Base-by-base conservation (phyloP, 2,329 filamentous ascomycete species). In the Fusarium keratoplasticum region DNA sequence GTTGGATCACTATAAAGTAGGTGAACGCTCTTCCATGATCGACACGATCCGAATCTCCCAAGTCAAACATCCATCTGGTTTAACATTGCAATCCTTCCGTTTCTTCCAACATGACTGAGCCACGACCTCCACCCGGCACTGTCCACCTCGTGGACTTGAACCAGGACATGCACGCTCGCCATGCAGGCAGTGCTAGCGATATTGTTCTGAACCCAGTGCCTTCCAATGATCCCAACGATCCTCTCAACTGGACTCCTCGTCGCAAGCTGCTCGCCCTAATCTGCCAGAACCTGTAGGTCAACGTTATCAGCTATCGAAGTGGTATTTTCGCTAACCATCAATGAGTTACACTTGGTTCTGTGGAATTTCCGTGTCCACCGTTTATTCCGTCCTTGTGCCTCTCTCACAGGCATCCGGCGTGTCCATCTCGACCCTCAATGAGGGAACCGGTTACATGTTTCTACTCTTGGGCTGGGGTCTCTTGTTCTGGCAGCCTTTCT, bases 131-230 rank as follows among this genome's bases (percentile, higher is more conserved):
- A 20, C 84, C 84, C 0, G 84, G 84, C 3, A 86, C 84, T 0
- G 81, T 86, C 36, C 82, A 83, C 65, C 80, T 86, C 11, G 80
- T 85, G 6, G 84, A 86, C 59, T 61, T 84, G 4, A 76, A 84
- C 36, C 80, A 81, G 11, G 80, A 72, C 5, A 70, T 82, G 35
- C 76, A 72, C 2, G 77, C 81, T 50, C 78, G 74, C 8, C 84
- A 84, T 69, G 79, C 81, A 5, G 68, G 68, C n/a, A 75, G 70
- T 42, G 75, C 78, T 10, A 76, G 75, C 35, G 83, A 87, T 58
- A 86, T 88, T 62, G 86, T 89, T 20, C 80, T 89, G 13, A 83
- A 89, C 10, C 88, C 88, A 2, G 82, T 83, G 0, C 88, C 88
- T 2, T 86, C 85, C 0, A 77, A 80, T 13, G 86, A 89, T 69